These are phyloP conservation scores for Clitopilus hobsonii DNA, from an alignment of 768 basidiomycete species.

Conservation along the genomic window DNA sequence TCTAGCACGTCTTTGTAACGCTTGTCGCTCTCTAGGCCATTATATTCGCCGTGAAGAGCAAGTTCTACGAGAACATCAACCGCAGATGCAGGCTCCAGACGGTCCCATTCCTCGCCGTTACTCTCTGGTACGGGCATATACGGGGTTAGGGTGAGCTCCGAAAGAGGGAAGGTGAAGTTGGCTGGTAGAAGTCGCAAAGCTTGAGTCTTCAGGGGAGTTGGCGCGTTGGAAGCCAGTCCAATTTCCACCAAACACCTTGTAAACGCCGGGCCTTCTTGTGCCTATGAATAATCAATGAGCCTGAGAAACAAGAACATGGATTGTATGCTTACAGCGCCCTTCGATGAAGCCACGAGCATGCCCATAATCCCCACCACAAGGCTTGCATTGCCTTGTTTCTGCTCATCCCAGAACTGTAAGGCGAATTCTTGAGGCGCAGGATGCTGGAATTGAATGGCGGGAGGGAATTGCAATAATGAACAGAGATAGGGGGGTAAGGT, in stretches of 20 bases:
- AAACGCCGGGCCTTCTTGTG: conserved; percentile 51
- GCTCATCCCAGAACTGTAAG: conserved; percentile 93
- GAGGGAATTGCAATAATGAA: conserved; percentile 67
- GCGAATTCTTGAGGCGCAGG: conserved; percentile 84
- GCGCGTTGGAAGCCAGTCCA: conserved; percentile 91
- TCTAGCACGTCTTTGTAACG: conserved; percentile 65
- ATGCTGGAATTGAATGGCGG: conserved; percentile 51
- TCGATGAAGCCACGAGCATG: conserved; percentile 75
- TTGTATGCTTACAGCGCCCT: conserved; percentile 49
- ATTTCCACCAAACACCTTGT: conserved; percentile 83
- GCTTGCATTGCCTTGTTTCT: conserved; percentile 78
- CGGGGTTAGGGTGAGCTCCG: conserved; percentile 63
- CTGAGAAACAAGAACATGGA: conserved; percentile 1
- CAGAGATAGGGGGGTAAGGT: conserved; percentile 63
- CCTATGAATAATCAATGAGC: conserved; percentile 29
- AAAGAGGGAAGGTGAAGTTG: conserved; percentile 56
- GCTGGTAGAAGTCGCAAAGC: conserved; percentile 42
- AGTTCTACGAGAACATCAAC: conserved; percentile 81
- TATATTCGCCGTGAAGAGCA: conserved; percentile 84
- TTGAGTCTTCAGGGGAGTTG: conserved; percentile 82
- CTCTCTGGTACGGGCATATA: conserved; percentile 78
- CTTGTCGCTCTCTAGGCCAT: conserved; percentile 56
- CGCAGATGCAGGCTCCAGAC: conserved; percentile 74
- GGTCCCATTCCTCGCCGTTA: conserved; percentile 90
- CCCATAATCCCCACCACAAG: conserved; percentile 83